Evolutionary conservation across 2,329 filamentous ascomycete genomes (phyloP).

Genomic region (Biscogniauxia sp.): DNA sequence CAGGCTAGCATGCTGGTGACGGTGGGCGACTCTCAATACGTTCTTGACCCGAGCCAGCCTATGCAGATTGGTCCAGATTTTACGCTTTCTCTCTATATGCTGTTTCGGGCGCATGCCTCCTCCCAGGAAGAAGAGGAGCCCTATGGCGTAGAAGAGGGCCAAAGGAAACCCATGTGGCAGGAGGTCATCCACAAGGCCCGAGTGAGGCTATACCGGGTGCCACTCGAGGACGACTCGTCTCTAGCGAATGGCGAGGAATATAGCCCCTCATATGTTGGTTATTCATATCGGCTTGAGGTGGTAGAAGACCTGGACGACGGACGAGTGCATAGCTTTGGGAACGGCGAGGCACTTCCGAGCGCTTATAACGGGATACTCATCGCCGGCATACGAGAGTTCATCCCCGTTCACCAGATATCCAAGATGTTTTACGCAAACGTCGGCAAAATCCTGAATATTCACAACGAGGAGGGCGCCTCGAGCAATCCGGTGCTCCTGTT

Average conservation of each 20-base stretch:
- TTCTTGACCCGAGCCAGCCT: conserved; percentile 57
- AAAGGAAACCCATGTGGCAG: conserved; percentile 78
- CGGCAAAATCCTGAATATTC: conserved; percentile 82
- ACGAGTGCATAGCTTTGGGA: conserved; percentile 47
- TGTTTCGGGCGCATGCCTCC: conserved; percentile 76
- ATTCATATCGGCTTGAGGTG: conserved; percentile 76
- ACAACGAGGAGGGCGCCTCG: conserved; percentile 54
- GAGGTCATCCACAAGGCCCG: conserved; percentile 93
- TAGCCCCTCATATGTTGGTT: conserved; percentile 43
- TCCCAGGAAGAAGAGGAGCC: conserved; percentile 44
- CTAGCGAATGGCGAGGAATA: conserved; percentile 5
- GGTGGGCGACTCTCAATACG: conserved; percentile 81
- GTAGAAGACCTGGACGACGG: conserved; percentile 73
- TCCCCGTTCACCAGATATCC: conserved; percentile 63
- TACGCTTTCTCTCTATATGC: conserved; percentile 87
- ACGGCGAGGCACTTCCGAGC: conserved; percentile 24
- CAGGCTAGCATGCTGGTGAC: conserved; percentile 92
- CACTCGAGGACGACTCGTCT: conserved; percentile 29
- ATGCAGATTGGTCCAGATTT: conserved; percentile 88
- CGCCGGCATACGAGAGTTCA: conserved; percentile 50
- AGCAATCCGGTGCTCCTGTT: conserved; percentile 73
- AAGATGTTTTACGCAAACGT: conserved; percentile 95
- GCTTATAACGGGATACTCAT: conserved; percentile 40
- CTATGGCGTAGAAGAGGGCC: conserved; percentile 51
- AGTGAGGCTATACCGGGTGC: conserved; percentile 74